Percentiles rank a stretch among this genome's conserved stretches.
phyloP scores from a whole-genome alignment of 2,329 filamentous ascomycete genomes.

The Tolypocladium sp. region DNA sequence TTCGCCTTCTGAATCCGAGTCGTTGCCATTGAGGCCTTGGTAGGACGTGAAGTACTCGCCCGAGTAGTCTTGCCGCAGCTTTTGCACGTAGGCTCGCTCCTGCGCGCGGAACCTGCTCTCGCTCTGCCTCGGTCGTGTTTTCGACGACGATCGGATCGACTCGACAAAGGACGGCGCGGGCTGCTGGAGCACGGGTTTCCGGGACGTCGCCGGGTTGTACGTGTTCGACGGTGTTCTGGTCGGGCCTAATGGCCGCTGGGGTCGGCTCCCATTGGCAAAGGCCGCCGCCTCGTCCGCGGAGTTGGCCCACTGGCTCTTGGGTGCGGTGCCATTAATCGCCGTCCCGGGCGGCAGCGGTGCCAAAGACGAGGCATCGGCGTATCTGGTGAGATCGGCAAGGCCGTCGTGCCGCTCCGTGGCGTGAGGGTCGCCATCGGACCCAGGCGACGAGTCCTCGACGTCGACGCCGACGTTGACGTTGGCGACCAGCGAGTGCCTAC shows the following conservation, averaged over 20 bases:
- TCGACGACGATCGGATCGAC: constrained; percentile 40
- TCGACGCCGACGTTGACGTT: constrained; percentile 8
- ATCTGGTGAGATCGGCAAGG: constrained; percentile 32
- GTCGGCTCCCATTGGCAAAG: constrained; percentile 30
- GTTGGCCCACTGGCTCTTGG: constrained; percentile 29
- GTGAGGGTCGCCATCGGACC: constrained; percentile 29
- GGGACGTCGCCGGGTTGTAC: constrained; percentile 60
- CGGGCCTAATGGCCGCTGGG: constrained; percentile 59
- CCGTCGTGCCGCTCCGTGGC: constrained; percentile 40
- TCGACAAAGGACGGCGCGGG: constrained; percentile 27
- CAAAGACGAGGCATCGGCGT: constrained; percentile 32
- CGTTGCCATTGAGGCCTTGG: constrained; percentile 50
- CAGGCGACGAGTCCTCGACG: constrained; percentile 15
- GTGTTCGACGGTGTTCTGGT: constrained; percentile 69
- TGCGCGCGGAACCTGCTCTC: constrained; percentile 46
- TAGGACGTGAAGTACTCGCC: constrained; percentile 66
- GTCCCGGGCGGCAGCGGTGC: constrained; percentile 31
- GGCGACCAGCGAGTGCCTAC: constrained; percentile 19
- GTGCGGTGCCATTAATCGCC: constrained; percentile 28
- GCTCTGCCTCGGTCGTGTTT: constrained; percentile 38
- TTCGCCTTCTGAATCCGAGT: constrained; percentile 84
- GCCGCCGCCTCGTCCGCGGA: constrained; percentile 16
- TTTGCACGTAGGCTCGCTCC: constrained; percentile 90
- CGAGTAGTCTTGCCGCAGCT: constrained; percentile 65
- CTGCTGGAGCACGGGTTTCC: constrained; percentile 33